Evolutionary conservation across 73 alveolate species (phyloP).

Genomic region (Durusdinium trenchii): DNA sequence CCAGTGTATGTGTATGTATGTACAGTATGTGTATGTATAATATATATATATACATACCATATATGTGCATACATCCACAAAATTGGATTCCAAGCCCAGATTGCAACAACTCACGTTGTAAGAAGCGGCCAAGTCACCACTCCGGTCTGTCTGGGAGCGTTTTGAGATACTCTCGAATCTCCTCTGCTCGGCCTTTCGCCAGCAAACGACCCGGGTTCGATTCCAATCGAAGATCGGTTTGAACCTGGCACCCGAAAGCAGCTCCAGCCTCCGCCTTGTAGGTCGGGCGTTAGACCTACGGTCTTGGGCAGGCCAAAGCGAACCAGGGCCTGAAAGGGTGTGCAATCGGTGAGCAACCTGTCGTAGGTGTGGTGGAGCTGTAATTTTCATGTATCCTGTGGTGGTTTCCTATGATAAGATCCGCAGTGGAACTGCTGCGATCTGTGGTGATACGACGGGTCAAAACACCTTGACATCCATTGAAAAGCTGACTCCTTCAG

Average conservation of each 20-base stretch:
- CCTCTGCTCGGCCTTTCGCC: constrained; percentile 15
- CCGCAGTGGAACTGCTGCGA: too few relatives aligned
- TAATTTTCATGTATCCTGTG: too few relatives aligned
- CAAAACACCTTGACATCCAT: neutral
- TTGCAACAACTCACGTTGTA: too few relatives aligned
- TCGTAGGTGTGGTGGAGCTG: too few relatives aligned
- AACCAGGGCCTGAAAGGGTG: constrained; percentile 4
- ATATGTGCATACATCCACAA: too few relatives aligned
- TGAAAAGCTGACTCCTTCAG: neutral
- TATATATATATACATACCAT: too few relatives aligned
- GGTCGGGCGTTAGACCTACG: constrained; percentile 52
- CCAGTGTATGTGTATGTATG: too few relatives aligned
- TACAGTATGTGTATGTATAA: too few relatives aligned
- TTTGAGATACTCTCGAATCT: neutral
- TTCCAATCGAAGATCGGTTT: neutral
- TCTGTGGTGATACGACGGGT: neutral
- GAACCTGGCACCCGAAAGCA: neutral
- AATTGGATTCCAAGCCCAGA: too few relatives aligned
- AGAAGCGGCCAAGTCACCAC: constrained; percentile 50
- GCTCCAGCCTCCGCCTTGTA: neutral
- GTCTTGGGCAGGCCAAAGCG: constrained; percentile 50
- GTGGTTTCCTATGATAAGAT: too few relatives aligned
- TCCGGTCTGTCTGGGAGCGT: neutral
- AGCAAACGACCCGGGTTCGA: neutral
- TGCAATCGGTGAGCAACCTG: neutral